phyloP scores from a whole-genome alignment of 176 grass and related monocot genomes.

The Coix lacrymajobi region DNA sequence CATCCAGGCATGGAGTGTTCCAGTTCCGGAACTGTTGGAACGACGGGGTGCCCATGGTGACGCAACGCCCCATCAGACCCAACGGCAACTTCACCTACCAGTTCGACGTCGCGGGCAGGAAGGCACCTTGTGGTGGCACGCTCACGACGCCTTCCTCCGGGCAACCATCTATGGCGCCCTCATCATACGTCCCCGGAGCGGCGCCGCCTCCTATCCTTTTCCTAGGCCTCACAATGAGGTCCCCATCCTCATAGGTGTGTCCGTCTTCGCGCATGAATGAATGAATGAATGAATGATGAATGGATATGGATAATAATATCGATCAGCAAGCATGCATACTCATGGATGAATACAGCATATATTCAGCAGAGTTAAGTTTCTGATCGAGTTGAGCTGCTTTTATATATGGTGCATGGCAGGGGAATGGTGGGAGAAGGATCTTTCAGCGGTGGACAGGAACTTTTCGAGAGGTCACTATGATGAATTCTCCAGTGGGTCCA shows the following conservation, averaged over 20 bases:
- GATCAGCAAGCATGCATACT: too few relatives aligned
- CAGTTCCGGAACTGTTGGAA: slow-evolving; percentile 1
- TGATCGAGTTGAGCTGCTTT: too few relatives aligned
- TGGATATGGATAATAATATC: too few relatives aligned
- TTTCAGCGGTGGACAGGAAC: neutral
- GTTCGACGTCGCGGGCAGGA: slow-evolving; percentile 4
- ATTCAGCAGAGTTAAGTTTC: too few relatives aligned
- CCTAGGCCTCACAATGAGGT: neutral
- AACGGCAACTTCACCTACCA: slow-evolving; percentile 3
- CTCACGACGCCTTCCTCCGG: slow-evolving; percentile 10
- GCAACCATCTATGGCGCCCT: neutral
- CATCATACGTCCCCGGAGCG: neutral
- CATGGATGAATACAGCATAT: too few relatives aligned
- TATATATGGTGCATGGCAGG: neutral
- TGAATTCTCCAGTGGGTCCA: neutral
- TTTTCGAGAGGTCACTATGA: neutral
- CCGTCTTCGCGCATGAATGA: too few relatives aligned
- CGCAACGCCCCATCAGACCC: slow-evolving; percentile 21
- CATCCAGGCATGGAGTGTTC: neutral
- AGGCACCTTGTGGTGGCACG: slow-evolving; percentile 42
- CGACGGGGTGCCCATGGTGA: slow-evolving; percentile 17
- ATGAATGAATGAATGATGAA: too few relatives aligned
- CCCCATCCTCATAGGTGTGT: neutral
- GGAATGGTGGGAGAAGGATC: neutral
- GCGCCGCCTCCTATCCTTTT: neutral